Evolutionary conservation across 345 rosid species (phyloP), one percentile per base, ranked within the genome.

Genomic region (Microcos paniculata): DNA sequence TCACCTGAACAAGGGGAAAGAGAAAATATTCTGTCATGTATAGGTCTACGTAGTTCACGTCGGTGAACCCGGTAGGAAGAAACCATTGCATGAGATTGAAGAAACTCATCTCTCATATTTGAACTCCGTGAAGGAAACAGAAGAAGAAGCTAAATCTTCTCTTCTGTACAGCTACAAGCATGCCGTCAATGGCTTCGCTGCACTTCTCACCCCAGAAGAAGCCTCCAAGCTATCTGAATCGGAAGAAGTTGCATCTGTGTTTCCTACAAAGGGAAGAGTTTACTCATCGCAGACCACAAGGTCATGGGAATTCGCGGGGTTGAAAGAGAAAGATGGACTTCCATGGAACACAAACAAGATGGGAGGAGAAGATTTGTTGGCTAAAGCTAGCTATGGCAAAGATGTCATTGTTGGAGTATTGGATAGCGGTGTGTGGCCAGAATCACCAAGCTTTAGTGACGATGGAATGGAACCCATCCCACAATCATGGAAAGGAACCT

Each of bases 341-440:
- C 31, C 28, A 15, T 5, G 8, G 42, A 48, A 49, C 38, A 16
- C 65, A 18, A 63, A 63, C 12, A 61, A 31, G 9, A 42, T 24
- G 52, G 77, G 78, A 45, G 81, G 79, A 31, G 77, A 78, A 49
- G 83, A 78, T 18, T 61, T 94, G 19, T 67, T 87, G 68, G 33
- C 43, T 8, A 82, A 72, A 78, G 92, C 97, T 13, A 86, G 83
- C 24, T 87, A 87, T 78, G 98, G 98, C 24, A 83, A 87, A 81
- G 79, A 84, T 40, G 78, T 90, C 72, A 86, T 92, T 31, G 89
- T 94, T 55, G 98, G 98, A 42, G 72, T 94, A 19, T 12, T 94
- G 35, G 98, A 94, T 72, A 92, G 85, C 78, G 98, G 98, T 57
- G 87, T 90, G 82, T 94, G 98, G 98, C 98, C 97, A 80, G 98